Conservation (phyloP, 1,284 basidiomycete species). For the Neonothopanus nambi region DNA sequence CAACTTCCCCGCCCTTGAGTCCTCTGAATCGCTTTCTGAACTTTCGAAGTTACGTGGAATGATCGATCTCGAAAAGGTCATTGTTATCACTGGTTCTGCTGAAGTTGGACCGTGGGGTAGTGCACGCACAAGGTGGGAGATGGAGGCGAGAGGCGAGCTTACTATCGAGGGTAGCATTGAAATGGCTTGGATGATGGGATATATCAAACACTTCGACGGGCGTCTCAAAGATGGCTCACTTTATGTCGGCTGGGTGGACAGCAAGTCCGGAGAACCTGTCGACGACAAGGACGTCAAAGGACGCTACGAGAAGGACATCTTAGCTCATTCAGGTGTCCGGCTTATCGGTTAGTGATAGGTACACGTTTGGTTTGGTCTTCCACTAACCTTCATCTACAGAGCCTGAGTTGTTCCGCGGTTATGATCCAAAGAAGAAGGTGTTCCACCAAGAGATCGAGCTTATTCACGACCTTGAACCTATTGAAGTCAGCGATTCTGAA, state of each 20-base stretch:
- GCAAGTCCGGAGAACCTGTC: slow-evolving; percentile 93
- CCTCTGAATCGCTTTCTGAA: slow-evolving; percentile 66
- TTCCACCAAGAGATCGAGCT: slow-evolving; percentile 98
- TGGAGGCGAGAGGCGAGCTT: slow-evolving; percentile 93
- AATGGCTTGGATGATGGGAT: slow-evolving; percentile 99
- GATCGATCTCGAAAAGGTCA: slow-evolving; percentile 93
- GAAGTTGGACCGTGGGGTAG: slow-evolving; percentile 99
- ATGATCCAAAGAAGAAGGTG: slow-evolving; percentile 95
- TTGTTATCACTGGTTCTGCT: slow-evolving; percentile 95
- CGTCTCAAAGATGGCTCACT: slow-evolving; percentile 89
- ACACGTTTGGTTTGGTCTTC: slow-evolving; percentile 13
- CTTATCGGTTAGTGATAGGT: slow-evolving; percentile 76
- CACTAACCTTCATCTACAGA: slow-evolving; percentile 49
- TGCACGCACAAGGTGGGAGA: slow-evolving; percentile 98
- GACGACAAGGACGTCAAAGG: slow-evolving; percentile 97
- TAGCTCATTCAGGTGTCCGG: slow-evolving; percentile 92
- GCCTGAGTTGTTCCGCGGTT: slow-evolving; percentile 96
- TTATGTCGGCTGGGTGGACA: slow-evolving; percentile 98
- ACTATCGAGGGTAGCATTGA: slow-evolving; percentile 98
- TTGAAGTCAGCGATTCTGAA: slow-evolving; percentile 90
- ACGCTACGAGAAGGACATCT: slow-evolving; percentile 93
- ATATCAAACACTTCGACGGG: slow-evolving; percentile 98
- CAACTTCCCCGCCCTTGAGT: slow-evolving; percentile 85
- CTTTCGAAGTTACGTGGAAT: slow-evolving; percentile 80
- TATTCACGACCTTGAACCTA: slow-evolving; percentile 93